Base-by-base conservation (phyloP, 1,284 basidiomycete genomes). In the Austroboletus novae-zelandiae region DNA sequence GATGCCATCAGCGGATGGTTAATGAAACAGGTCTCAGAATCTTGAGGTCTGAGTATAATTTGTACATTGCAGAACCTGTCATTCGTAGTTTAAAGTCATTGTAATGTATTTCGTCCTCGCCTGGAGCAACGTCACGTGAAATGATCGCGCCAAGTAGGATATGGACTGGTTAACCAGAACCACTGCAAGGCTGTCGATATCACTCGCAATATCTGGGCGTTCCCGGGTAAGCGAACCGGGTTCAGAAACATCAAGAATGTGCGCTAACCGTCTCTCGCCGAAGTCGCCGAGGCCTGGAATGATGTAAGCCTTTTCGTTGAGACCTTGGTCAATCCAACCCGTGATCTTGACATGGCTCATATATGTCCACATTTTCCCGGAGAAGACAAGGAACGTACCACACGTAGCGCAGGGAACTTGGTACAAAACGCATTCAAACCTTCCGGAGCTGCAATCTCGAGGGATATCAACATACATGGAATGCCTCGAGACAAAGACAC, bases 261-360 rank as follows among this genome's bases (percentile, higher is more conserved):
- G 30, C 17, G 34, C 56, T 48, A 54, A 86, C 87, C 89, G 84
- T 65, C 92, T 75, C 69, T 95, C 93, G 47, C 93, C 93, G 69
- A 95, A 96, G 69, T 96, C 93, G 14, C 93, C 93, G 20, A 96
- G 75, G 14, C 93, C 93, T 14, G 92, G 92, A 53, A 94, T 83
- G 56, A 94, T 92, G 60, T 89, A 91, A n/a, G 86, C 82, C 64
- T 85, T 89, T 57, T 93, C 91, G 62, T 98, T 96, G 52, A 99
- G 78, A 7, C 91, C 90, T 61, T 95, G 77, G 71, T 99, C 96
- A 51, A 99, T 95, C 95, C 96, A 99, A 0, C 94, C 96, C 14
- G 94, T 96, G 49, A 97, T 90, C 85, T 89, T 51, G 4, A 9
- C 30, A 37, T 44, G 41, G 7, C 4, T n/a, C 17, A 32, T 57